Conservation (phyloP, 768 basidiomycete species). For the Termitomyces sp. region DNA sequence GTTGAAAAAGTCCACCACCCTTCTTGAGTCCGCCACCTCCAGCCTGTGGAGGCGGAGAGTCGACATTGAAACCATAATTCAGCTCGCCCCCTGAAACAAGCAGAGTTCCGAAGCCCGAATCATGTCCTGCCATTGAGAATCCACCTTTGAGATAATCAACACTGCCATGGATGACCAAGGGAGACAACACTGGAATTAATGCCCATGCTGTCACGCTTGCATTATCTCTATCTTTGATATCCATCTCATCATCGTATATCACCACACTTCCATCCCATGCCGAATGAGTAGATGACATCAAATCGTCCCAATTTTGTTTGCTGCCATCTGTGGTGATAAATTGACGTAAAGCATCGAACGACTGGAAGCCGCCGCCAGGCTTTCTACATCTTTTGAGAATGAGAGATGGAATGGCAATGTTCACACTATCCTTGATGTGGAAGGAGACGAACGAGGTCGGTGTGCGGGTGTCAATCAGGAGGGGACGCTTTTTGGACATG, state of each 20-base stretch:
- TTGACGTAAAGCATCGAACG: constrained; percentile 64
- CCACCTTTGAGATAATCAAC: constrained; percentile 74
- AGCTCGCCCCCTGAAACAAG: constrained; percentile 40
- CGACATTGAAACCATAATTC: constrained; percentile 14
- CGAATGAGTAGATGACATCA: constrained; percentile 39
- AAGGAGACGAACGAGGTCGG: constrained; percentile 56
- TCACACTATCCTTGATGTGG: constrained; percentile 67
- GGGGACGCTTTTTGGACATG: constrained; percentile 43
- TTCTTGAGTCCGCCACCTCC: constrained; percentile 23
- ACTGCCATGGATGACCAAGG: constrained; percentile 48
- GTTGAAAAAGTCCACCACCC: constrained; percentile 57
- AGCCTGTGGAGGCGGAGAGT: constrained; percentile 16
- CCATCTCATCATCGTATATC: constrained; percentile 77
- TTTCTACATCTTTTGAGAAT: constrained; percentile 83
- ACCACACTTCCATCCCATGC: constrained; percentile 72
- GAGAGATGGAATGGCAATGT: constrained; percentile 84
- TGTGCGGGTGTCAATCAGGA: constrained; percentile 81
- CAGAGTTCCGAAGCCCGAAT: constrained; percentile 48
- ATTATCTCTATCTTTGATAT: constrained; percentile 54
- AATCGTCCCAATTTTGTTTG: constrained; percentile 63
- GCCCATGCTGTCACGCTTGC: constrained; percentile 61
- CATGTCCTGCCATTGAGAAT: constrained; percentile 52
- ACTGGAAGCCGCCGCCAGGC: constrained; percentile 60
- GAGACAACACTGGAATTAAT: constrained; percentile 55
- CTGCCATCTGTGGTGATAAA: constrained; percentile 80